Base-by-base conservation (phyloP, 202 grass and related monocot genomes). In the Carex sylvatica region DNA sequence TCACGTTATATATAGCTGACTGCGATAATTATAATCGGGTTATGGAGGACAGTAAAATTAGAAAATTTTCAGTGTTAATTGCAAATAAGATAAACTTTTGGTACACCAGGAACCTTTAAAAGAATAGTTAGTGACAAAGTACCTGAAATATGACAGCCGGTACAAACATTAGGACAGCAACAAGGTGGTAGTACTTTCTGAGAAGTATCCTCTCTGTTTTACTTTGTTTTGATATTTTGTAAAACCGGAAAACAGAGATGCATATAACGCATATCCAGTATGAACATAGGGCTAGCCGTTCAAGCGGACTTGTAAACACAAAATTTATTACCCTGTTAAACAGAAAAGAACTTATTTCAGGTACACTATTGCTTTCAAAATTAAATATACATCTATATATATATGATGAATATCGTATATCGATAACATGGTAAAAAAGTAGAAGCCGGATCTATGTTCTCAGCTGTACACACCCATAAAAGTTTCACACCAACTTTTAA, bases 211-310 rank as follows among this genome's bases (percentile, higher is more conserved):
- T 90, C 64, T 95, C 93, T 0, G 86, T 99, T 89, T 86, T 99
- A 86, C 93, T 99, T 81, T 88, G 82, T 64, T 95, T 99, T 77
- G 96, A 99, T 83, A 99, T 99, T 70, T 66, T 91, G 62, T 99
- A 99, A 86, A 95, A 99, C 67, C 93, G 88, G 73, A 86, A 86
- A 83, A 99, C 86, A 62, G 96, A 99, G 65, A 58, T 82, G 78
- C 82, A 99, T 87, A 99, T 92, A 46, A 99, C 88, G 87, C 72
- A 93, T 82, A 99, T 93, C 96, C 96, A 99, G 77, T 95, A 99
- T 66, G 88, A 85, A 83, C 92, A 99, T 84, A 99, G 83, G 79
- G 78, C 88, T 86, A 99, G 86, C 12, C 88, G 77, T 82, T 90
- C 86, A 51, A 89, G 71, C 49, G 91, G 90, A 73, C 88, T 83